phyloP scores from a whole-genome alignment of 2,329 filamentous ascomycete species.

The Podosphaera xanthii region DNA sequence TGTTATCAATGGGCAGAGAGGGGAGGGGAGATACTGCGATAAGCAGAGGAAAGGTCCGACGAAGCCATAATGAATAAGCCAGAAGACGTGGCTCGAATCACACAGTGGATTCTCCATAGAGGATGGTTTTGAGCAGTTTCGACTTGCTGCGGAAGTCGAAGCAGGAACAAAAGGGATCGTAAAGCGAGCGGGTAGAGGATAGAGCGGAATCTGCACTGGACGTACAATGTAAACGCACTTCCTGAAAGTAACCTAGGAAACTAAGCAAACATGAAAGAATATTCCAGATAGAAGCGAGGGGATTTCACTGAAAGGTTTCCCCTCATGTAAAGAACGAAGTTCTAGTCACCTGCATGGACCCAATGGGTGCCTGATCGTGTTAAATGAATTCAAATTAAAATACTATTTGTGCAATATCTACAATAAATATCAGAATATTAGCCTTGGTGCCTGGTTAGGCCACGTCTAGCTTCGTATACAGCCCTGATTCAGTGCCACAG shows the following conservation, averaged over 20 bases:
- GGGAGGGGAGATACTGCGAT: neutral
- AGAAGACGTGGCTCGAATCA: neutral
- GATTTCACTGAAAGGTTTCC: neutral
- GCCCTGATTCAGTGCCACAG: no score
- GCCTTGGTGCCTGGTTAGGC: neutral
- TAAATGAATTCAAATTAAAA: no score
- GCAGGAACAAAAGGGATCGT: no score
- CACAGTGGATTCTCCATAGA: no score
- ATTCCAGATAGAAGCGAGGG: neutral
- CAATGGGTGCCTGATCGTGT: neutral
- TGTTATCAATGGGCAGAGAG: neutral
- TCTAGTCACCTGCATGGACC: neutral
- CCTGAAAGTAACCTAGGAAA: no score
- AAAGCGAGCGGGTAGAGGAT: no score
- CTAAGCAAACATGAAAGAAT: no score
- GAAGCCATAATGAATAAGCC: neutral
- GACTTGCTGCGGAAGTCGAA: no score
- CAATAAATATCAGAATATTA: neutral
- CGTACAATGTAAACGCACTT: no score
- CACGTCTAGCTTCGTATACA: no score
- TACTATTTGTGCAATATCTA: neutral
- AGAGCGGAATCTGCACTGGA: no score
- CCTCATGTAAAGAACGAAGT: neutral
- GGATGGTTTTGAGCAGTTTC: no score
- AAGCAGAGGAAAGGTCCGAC: neutral